Base-by-base conservation (phyloP, 2,329 filamentous ascomycete genomes). In the Nemania bipapillata region DNA sequence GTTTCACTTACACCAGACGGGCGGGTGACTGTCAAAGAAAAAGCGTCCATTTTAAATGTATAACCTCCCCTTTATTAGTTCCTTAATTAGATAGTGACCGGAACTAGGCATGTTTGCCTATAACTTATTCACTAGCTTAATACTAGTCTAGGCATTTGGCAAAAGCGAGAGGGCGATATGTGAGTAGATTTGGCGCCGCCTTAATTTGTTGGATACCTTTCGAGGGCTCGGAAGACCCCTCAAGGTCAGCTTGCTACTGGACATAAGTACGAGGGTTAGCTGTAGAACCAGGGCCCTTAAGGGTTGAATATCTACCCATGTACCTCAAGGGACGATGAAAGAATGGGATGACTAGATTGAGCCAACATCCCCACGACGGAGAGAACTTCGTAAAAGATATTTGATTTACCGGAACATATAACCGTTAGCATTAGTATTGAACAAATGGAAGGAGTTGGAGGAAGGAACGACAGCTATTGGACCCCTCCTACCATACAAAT, bases 401-500 rank as follows among this genome's bases (percentile, higher is more conserved):
- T 52, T 3, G 28, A 24, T 37, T 56, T 12, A 42, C 20, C 30
- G 5, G 1, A n/a, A n/a, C 11, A 54, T 1, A 6, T 11, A 37
- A 15, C 17, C 22, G 37, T 17, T 4, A 28, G 9, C 9, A 1
- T 45, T 4, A 11, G n/a, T 20, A 12, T 63, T 26, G 6, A 45
- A 17, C 11, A 35, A 26, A 52, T 4, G n/a, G 28, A 37, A 32
- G 6, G 12, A 1, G 20, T 11, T n/a, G 9, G 2, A 28, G 22
- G 17, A n/a, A 35, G 26, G 47, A 63, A 12, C 4, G 15, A 20
- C n/a, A 30, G 40, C 24, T 37, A 32, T 26, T 66, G 26, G 35
- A 30, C 47, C 60, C 35, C 26, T 24, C 54, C 22, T 66, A 63
- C 32, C 32, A 42, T 66, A 63, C 58, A 60, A 63, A 35, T 55